Evolutionary conservation across 2,329 filamentous ascomycete species (phyloP).

Genomic region (Emericellopsis atlantica): DNA sequence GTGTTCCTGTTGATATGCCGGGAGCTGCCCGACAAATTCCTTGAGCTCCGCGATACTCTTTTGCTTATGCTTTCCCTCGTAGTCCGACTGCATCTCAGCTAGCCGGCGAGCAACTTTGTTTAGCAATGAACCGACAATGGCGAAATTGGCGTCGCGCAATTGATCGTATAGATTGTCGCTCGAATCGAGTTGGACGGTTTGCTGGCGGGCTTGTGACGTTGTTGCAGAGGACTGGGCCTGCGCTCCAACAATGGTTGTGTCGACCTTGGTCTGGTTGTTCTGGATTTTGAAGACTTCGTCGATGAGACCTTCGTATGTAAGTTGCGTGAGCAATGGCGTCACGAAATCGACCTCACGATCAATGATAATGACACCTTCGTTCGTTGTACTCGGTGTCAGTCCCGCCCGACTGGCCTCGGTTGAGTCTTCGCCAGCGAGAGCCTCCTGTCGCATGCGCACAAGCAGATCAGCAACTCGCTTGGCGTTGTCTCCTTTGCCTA

Average conservation of each 20-base stretch:
- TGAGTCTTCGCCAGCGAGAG: conserved; percentile 65
- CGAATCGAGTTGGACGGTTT: conserved; percentile 79
- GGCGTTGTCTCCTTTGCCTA: conserved; percentile 91
- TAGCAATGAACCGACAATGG: conserved; percentile 76
- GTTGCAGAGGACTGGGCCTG: conserved; percentile 49
- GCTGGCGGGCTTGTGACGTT: conserved; percentile 53
- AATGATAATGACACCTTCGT: conserved; percentile 87
- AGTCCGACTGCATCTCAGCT: conserved; percentile 70
- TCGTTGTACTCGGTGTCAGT: conserved; percentile 71
- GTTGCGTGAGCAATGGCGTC: conserved; percentile 80
- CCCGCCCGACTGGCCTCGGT: conserved; percentile 49
- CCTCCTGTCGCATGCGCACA: conserved; percentile 81
- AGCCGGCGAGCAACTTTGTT: conserved; percentile 85
- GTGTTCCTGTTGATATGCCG: conserved; percentile 85
- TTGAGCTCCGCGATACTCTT: conserved; percentile 86
- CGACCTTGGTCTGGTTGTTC: conserved; percentile 86
- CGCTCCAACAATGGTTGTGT: conserved; percentile 78
- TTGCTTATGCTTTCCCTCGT: conserved; percentile 78
- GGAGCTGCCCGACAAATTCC: conserved; percentile 89
- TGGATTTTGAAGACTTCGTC: conserved; percentile 89
- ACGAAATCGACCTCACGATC: conserved; percentile 93
- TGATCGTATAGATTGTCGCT: conserved; percentile 82
- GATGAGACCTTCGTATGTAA: conserved; percentile 92
- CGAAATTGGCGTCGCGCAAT: conserved; percentile 86
- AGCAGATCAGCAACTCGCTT: conserved; percentile 80